These are phyloP conservation scores for Tuber umbilicatum DNA, from an alignment of 495 filamentous ascomycete species.

Conservation along the genomic window DNA sequence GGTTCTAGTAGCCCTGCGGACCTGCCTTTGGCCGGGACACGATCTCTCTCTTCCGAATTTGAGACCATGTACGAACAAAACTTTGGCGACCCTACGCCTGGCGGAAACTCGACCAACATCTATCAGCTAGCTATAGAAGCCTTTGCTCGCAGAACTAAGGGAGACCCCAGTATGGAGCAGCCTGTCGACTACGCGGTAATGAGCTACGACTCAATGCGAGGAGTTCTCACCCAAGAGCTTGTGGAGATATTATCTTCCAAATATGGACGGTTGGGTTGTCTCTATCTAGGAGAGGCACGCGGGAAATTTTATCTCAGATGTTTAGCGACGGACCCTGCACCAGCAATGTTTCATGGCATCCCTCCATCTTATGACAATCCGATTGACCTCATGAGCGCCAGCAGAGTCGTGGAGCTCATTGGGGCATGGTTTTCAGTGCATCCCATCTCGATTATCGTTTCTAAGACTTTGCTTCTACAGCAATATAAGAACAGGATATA, in stretches of 20 bases:
- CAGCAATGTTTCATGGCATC: neutral
- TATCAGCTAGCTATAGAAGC: neutral
- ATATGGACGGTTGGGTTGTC: neutral
- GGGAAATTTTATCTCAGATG: constrained; percentile 2
- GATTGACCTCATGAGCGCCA: neutral
- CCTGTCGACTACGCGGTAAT: neutral
- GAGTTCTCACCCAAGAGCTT: neutral
- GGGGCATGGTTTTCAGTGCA: constrained; percentile 1
- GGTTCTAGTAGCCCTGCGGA: neutral
- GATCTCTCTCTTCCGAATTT: neutral
- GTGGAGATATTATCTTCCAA: neutral
- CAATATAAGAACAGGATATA: constrained; percentile 1
- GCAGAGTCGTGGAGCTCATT: neutral
- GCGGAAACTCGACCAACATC: neutral
- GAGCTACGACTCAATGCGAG: neutral
- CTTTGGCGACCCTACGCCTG: neutral
- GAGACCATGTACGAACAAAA: neutral
- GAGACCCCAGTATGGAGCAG: neutral
- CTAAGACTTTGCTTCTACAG: neutral
- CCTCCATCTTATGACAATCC: neutral
- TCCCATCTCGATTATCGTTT: neutral
- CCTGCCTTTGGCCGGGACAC: neutral
- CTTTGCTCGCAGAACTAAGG: neutral
- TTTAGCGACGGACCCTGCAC: neutral
- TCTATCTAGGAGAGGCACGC: neutral